A percentile compares a stretch with the other conserved stretches of the same genome.
phyloP scores from a whole-genome alignment of 2,329 filamentous ascomycete species.

The Coniochaeta ligniaria region DNA sequence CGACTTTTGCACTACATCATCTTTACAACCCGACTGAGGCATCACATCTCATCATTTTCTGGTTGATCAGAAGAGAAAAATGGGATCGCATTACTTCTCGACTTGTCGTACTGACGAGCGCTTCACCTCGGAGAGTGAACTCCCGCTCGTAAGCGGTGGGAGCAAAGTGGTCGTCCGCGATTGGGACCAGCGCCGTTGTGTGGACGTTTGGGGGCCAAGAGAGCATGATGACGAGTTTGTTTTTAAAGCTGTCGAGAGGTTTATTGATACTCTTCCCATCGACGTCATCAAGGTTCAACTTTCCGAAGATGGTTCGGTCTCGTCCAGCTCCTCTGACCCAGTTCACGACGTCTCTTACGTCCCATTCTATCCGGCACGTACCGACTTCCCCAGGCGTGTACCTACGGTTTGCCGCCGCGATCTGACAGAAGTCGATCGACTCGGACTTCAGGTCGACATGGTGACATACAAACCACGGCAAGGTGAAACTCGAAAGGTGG shows the following conservation, averaged over 20 bases:
- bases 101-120: not conserved
- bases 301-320: not conserved
- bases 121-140: not conserved
- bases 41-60: not conserved
- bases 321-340: not conserved
- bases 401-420: slow-evolving; percentile 6
- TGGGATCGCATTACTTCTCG: not conserved
- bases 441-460: slow-evolving; percentile 9
- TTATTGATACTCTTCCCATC: not conserved
- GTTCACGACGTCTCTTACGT: not conserved
- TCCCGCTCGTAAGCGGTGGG: not conserved
- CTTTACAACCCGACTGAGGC: not conserved
- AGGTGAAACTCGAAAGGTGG: slow-evolving; percentile 10
- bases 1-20: not conserved
- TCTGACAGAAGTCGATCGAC: slow-evolving; percentile 7
- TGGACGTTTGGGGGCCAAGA: not conserved
- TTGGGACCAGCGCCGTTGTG: not conserved
- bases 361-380: not conserved
- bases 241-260: not conserved
- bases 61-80: not conserved
- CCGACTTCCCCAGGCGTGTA: slow-evolving; percentile 2
- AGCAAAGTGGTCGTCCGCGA: not conserved
- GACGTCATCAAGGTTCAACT: not conserved
- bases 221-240: not conserved
- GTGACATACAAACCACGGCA: slow-evolving; percentile 4